These are phyloP conservation scores for Mycosphaerella arachidis DNA, from an alignment of 2,329 filamentous ascomycete species.

Conservation along the genomic window DNA sequence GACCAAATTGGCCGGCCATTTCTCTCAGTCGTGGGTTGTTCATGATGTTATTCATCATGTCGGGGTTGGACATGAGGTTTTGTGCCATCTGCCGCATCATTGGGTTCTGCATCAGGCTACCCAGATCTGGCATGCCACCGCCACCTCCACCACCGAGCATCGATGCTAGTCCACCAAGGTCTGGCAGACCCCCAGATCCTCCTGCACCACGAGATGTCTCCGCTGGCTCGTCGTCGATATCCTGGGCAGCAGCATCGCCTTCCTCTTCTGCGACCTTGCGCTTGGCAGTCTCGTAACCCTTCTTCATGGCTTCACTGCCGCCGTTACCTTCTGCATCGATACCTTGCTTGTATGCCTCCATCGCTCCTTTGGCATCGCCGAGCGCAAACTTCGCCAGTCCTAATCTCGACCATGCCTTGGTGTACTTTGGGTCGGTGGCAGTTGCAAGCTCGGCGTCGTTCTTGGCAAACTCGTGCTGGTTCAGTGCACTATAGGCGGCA, in stretches of 20 bases:
- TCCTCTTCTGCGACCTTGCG: constrained; percentile 76
- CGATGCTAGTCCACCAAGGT: constrained; percentile 37
- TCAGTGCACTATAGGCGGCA: constrained; percentile 80
- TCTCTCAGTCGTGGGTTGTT: constrained; percentile 82
- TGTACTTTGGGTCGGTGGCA: constrained; percentile 83
- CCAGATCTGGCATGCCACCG: constrained; percentile 82
- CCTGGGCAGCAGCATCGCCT: constrained; percentile 31
- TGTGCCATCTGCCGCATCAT: constrained; percentile 98
- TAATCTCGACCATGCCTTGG: constrained; percentile 92
- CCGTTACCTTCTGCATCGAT: constrained; percentile 93
- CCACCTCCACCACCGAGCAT: constrained; percentile 56
- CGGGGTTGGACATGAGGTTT: constrained; percentile 89
- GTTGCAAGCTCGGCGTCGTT: constrained; percentile 89
- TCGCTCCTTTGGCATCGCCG: constrained; percentile 82
- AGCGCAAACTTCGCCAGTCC: constrained; percentile 88
- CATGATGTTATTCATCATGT: constrained; percentile 88
- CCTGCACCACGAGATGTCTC: constrained; percentile 30
- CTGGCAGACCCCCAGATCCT: constrained; percentile 41
- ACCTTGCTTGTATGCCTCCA: constrained; percentile 90
- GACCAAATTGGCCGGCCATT: constrained; percentile 76
- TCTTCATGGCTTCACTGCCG: constrained; percentile 95
- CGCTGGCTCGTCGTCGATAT: constrained; percentile 33
- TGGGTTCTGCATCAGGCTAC: constrained; percentile 89
- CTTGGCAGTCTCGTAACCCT: constrained; percentile 91
- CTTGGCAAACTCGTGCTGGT: constrained; percentile 77